Conservation (phyloP, 2,329 filamentous ascomycete species). For the Botrytis aclada region DNA sequence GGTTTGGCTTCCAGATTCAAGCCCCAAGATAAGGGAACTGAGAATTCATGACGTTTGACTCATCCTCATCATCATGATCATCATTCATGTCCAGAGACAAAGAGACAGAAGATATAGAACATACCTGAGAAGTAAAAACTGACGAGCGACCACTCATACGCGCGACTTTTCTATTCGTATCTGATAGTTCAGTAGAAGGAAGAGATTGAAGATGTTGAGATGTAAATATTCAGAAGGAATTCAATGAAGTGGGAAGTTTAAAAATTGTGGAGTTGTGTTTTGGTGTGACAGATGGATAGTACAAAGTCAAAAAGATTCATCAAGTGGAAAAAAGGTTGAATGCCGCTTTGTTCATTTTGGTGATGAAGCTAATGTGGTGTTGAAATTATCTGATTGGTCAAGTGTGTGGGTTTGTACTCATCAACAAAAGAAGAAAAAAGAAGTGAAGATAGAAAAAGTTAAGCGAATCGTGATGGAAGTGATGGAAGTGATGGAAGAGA, state of each 20-base stretch:
- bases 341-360: slow-evolving; percentile 8
- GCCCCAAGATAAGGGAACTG: neutral
- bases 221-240: slow-evolving; percentile 1
- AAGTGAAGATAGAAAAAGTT: neutral
- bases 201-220: neutral
- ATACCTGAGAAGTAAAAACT: slow-evolving; percentile 83
- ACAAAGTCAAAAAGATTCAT: neutral
- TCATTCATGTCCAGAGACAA: slow-evolving; percentile 22
- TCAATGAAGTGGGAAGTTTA: neutral
- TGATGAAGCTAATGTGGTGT: neutral
- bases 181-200: slow-evolving; percentile 7
- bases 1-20: neutral
- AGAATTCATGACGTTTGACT: neutral
- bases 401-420: neutral
- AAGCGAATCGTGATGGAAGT: neutral
- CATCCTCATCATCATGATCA: neutral
- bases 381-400: slow-evolving; percentile 6
- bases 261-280: slow-evolving; percentile 6
- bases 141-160: slow-evolving; percentile 85
- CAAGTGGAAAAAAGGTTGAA: slow-evolving; percentile 9
- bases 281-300: neutral
- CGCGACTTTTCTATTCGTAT: slow-evolving; percentile 44
- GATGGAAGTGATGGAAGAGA: neutral
- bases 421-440: neutral
- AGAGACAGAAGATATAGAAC: slow-evolving; percentile 37